Conservation (phyloP, 345 rosid species). For the Rhodomyrtus tomentosa region DNA sequence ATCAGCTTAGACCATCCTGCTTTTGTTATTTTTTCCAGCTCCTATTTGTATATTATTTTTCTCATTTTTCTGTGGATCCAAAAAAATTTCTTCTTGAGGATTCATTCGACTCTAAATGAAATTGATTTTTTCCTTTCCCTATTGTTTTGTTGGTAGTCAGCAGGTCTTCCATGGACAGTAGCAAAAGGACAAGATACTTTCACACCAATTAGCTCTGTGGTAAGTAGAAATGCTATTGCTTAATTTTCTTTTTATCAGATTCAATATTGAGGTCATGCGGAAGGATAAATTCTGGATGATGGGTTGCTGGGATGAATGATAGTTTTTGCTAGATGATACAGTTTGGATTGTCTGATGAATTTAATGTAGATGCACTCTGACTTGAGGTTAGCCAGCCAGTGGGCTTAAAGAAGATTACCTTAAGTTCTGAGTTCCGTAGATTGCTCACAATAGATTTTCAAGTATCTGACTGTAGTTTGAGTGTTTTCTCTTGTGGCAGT, state of each 20-base stretch:
- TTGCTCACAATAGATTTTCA: background rate
- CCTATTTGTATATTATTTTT: background rate
- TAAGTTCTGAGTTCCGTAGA: background rate
- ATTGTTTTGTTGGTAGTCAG: conserved; percentile 36
- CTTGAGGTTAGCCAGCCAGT: background rate
- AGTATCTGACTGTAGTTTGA: background rate
- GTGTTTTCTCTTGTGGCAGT: background rate
- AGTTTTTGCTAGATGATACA: background rate
- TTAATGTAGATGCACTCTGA: background rate
- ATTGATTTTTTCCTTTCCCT: background rate
- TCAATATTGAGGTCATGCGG: background rate
- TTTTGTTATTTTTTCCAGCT: background rate
- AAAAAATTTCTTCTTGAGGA: background rate
- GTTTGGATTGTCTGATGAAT: background rate
- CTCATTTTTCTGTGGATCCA: background rate
- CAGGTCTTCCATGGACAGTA: conserved; percentile 92
- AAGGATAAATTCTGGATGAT: background rate
- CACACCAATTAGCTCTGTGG: conserved; percentile 84
- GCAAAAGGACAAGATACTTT: conserved; percentile 93
- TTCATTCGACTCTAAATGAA: fast-evolving
- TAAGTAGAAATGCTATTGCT: conserved; percentile 18
- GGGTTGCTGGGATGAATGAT: background rate
- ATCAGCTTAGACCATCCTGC: background rate
- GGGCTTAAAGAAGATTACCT: background rate
- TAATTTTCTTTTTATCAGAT: background rate